phyloP scores from a whole-genome alignment of 2,329 filamentous ascomycete species.

The Penicillium sp. region DNA sequence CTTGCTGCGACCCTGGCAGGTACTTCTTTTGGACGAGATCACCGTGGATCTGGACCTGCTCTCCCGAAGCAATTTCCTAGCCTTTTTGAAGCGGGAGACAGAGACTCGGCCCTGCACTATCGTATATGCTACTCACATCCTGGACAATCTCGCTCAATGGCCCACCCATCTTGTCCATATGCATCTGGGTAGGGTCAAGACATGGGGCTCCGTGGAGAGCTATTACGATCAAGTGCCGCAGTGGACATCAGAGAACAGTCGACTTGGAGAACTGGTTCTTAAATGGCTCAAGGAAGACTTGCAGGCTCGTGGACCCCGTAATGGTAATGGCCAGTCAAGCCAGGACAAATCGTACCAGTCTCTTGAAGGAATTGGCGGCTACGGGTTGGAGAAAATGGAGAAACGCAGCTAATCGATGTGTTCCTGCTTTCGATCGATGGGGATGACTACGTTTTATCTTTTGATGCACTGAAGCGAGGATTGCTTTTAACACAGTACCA shows the following conservation, averaged over 20 bases:
- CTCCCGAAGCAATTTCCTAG: constrained; percentile 75
- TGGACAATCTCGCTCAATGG: constrained; percentile 93
- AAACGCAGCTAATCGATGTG: constrained; percentile 30
- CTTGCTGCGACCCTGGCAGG: constrained; percentile 81
- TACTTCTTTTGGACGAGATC: constrained; percentile 90
- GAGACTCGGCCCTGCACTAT: constrained; percentile 78
- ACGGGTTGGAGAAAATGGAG: constrained; percentile 57
- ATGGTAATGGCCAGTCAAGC: constrained; percentile 56
- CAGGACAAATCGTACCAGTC: constrained; percentile 52
- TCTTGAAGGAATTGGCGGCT: constrained; percentile 58
- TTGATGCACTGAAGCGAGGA: constrained; percentile 2
- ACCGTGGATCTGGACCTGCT: constrained; percentile 94
- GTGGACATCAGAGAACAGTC: constrained; percentile 66
- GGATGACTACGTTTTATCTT: not conserved
- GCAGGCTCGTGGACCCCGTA: constrained; percentile 70
- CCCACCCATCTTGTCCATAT: constrained; percentile 95
- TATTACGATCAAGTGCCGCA: constrained; percentile 58
- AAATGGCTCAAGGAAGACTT: constrained; percentile 81
- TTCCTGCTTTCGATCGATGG: not conserved
- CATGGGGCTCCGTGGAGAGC: constrained; percentile 70
- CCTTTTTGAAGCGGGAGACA: constrained; percentile 82
- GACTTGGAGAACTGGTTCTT: constrained; percentile 80
- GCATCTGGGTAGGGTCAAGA: constrained; percentile 81
- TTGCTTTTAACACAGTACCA: constrained; percentile 12
- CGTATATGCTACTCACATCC: constrained; percentile 94